A percentile compares a stretch with the other conserved stretches of the same genome.
Evolutionary conservation across 345 rosid genomes (phyloP).

Genomic region (Boechera stricta): DNA sequence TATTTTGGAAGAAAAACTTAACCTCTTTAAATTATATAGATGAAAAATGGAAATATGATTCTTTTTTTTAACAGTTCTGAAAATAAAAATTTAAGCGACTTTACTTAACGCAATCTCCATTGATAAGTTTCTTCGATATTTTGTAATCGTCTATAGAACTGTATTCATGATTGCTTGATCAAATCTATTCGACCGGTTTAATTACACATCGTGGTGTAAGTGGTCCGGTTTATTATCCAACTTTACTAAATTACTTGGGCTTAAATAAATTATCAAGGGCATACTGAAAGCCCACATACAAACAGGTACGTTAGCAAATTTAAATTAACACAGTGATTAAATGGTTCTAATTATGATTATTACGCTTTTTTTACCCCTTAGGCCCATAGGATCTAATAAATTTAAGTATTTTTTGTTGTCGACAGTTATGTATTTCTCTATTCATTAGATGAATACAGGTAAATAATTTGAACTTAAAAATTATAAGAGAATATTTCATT

Average conservation of each 20-base stretch:
- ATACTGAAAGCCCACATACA: constrained; percentile 21
- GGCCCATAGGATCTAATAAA: not conserved
- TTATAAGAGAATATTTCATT: not conserved
- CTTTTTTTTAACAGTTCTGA: too few relatives aligned
- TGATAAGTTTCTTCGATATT: too few relatives aligned
- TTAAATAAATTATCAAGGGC: not conserved
- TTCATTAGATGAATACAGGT: not conserved
- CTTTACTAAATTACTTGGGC: constrained; percentile 9
- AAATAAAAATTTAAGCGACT: too few relatives aligned
- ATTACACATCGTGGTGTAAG: not conserved
- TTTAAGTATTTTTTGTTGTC: not conserved
- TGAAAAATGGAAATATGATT: not conserved
- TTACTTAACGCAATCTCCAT: not conserved
- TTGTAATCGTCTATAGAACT: not conserved
- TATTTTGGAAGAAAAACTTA: not conserved
- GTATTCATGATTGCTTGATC: constrained; percentile 1
- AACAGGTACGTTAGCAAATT: not conserved
- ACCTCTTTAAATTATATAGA: not conserved
- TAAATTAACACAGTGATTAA: not conserved
- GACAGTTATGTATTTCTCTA: constrained; percentile 2
- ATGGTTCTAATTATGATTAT: not conserved
- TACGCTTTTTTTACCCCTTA: not conserved
- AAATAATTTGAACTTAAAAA: not conserved
- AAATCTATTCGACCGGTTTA: not conserved
- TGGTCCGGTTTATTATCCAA: not conserved